These are phyloP conservation scores for Syncephalastrum monosporum DNA, from an alignment of 371 early-diverging fungal genomes.

Conservation along the genomic window DNA sequence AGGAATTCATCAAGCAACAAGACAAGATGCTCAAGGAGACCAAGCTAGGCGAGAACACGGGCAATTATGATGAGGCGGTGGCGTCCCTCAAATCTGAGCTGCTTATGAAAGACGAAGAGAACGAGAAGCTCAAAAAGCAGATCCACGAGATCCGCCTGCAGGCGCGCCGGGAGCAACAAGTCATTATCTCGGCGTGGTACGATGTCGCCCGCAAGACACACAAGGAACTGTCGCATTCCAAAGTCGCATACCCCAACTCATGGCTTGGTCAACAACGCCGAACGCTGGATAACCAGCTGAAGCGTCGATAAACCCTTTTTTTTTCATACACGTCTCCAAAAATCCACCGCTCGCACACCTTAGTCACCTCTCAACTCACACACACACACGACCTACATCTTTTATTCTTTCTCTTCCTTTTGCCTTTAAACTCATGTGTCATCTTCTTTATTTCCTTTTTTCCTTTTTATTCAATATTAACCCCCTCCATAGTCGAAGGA, in stretches of 20 bases:
- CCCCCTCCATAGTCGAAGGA: no score
- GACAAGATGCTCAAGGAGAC: constrained; percentile 50
- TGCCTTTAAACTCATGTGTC: no score
- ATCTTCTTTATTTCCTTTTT: no score
- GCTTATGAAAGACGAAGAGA: constrained; percentile 62
- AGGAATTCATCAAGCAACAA: constrained; percentile 64
- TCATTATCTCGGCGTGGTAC: constrained; percentile 80
- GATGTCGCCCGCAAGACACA: constrained; percentile 55
- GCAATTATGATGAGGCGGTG: constrained; percentile 67
- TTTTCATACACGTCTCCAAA: constrained; percentile 3
- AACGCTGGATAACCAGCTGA: constrained; percentile 57
- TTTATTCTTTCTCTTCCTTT: no score
- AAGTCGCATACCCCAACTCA: constrained; percentile 52
- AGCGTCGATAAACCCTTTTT: constrained; percentile 36
- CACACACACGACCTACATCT: no score
- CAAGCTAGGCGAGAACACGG: constrained; percentile 16
- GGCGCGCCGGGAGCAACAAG: constrained; percentile 66
- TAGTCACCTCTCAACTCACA: no score
- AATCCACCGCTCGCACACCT: no score
- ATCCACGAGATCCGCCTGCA: constrained; percentile 56
- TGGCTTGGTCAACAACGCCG: constrained; percentile 76
- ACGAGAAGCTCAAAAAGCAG: constrained; percentile 64
- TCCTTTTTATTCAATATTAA: no score
- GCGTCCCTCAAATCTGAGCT: constrained; percentile 67
- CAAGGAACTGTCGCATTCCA: constrained; percentile 46